Evolutionary conservation across 1,139 yeast species (phyloP), one percentile per base, ranked within the genome.

Genomic region (Lodderomyces elongisporus): DNA sequence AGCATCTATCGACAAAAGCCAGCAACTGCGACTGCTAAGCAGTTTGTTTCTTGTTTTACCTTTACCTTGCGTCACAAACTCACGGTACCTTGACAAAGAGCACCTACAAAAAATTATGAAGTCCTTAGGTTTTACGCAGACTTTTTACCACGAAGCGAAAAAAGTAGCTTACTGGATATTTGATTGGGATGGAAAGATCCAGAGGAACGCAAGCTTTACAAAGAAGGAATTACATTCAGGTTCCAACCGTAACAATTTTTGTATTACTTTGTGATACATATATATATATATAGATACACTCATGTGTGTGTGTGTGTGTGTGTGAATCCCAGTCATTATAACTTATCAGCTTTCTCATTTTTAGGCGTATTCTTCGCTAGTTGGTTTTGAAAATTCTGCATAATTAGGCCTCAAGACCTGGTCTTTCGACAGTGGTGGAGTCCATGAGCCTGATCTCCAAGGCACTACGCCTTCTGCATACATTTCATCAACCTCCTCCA

Each of bases 151-250:
- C 44, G 74, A 74, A 38, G 80, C 95, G 0, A 67, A 70, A 33
- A 87, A 88, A 49, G 70, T 89, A n/a, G 84, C 79, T 1, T 89
- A 89, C 52, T 76, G 89, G 79, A 63, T 87, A 8, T 79, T 71
- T 44, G 62, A 66, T 37, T 70, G 77, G 78, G 47, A 45, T 9
- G 76, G 74, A 2, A 32, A 39, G 4, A 12, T 13, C 20, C 31
- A 39, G 1, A 34, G 30, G 14, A n/a, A n/a, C n/a, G 28, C 32
- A 17, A 37, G 32, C 4, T 51, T 60, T 35, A 45, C 56, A 2
- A 81, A 79, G 51, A 55, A 45, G 27, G 77, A 77, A 47, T 35
- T 79, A 3, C 62, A 64, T 29, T 62, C 65, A 27, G 85, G 87
- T 0, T 50, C 70, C 0, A 56, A 61, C 2, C 69, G 77, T 58